Evolutionary conservation across 1,284 basidiomycete genomes (phyloP).

Genomic region (Spongiforma sp.): DNA sequence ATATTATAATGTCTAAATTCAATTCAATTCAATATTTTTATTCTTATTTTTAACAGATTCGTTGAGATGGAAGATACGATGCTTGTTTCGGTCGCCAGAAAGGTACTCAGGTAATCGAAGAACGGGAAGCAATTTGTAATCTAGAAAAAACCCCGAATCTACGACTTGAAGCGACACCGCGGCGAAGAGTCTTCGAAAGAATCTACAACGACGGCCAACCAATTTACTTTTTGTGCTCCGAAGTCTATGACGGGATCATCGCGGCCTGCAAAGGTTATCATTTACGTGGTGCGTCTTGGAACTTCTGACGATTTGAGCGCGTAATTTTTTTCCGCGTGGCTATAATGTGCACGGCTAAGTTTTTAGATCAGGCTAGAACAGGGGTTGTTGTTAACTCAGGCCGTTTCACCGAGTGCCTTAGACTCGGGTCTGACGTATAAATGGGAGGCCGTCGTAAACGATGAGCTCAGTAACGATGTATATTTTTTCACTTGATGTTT

Average conservation of each 20-base stretch:
- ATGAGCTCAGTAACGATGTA: slow-evolving; percentile 19
- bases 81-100: slow-evolving; percentile 19
- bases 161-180: slow-evolving; percentile 32
- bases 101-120: slow-evolving; percentile 28
- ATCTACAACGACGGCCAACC: slow-evolving; percentile 13
- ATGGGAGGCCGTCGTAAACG: background rate
- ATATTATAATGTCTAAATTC: slow-evolving; percentile 28
- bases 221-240: slow-evolving; percentile 11
- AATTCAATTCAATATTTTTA: slow-evolving; percentile 19
- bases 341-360: slow-evolving; percentile 1
- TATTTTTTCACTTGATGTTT: slow-evolving; percentile 5
- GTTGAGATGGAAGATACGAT: slow-evolving; percentile 16
- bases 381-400: slow-evolving; percentile 11
- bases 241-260: slow-evolving; percentile 28
- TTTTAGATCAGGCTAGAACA: slow-evolving; percentile 19
- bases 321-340: slow-evolving; percentile 16
- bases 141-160: slow-evolving; percentile 21
- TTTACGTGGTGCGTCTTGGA: slow-evolving; percentile 32
- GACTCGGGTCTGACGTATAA: slow-evolving; percentile 25
- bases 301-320: slow-evolving; percentile 14
- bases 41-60: slow-evolving; percentile 7
- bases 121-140: slow-evolving; percentile 26
- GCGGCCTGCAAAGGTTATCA: slow-evolving; percentile 28
- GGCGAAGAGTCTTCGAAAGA: slow-evolving; percentile 26
- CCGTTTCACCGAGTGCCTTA: slow-evolving; percentile 8